Conservation (phyloP, 768 basidiomycete genomes). For the Mycena crocata region DNA sequence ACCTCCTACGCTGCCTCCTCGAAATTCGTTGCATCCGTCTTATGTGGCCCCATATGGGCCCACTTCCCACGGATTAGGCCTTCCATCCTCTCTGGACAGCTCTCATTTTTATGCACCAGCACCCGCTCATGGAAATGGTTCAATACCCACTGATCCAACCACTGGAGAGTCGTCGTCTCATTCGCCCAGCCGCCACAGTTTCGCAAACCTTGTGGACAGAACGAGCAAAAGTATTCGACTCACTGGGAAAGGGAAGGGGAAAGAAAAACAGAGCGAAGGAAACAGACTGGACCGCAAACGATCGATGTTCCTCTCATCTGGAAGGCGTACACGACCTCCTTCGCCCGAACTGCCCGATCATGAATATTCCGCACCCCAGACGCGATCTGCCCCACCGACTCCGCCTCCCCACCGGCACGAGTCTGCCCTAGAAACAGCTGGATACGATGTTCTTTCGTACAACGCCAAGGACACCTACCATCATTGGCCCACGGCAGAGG, state of each 20-base stretch:
- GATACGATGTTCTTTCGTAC: slow-evolving; percentile 32
- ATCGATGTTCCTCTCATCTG: slow-evolving; percentile 6
- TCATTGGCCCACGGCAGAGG: slow-evolving; percentile 28
- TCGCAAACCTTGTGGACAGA: not conserved
- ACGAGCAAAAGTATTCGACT: slow-evolving; percentile 15
- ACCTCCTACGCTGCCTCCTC: not conserved
- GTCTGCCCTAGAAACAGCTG: slow-evolving; percentile 26
- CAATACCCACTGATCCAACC: no score
- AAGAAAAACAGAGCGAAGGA: slow-evolving; percentile 1
- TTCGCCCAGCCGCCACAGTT: slow-evolving; percentile 12
- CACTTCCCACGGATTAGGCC: not conserved
- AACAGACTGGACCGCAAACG: not conserved
- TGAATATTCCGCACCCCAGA: not conserved
- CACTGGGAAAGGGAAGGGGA: slow-evolving; percentile 12
- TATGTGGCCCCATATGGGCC: not conserved
- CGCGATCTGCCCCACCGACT: slow-evolving; percentile 23
- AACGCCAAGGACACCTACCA: slow-evolving; percentile 29
- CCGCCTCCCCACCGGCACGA: slow-evolving; percentile 30
- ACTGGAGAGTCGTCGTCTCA: no score
- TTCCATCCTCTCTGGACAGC: not conserved
- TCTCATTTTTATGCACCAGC: not conserved
- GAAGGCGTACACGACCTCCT: not conserved
- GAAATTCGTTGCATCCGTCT: not conserved
- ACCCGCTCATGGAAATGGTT: not conserved
- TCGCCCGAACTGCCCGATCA: not conserved